Evolutionary conservation across 345 rosid genomes (phyloP).

Genomic region (Gossypioides kirkii): DNA sequence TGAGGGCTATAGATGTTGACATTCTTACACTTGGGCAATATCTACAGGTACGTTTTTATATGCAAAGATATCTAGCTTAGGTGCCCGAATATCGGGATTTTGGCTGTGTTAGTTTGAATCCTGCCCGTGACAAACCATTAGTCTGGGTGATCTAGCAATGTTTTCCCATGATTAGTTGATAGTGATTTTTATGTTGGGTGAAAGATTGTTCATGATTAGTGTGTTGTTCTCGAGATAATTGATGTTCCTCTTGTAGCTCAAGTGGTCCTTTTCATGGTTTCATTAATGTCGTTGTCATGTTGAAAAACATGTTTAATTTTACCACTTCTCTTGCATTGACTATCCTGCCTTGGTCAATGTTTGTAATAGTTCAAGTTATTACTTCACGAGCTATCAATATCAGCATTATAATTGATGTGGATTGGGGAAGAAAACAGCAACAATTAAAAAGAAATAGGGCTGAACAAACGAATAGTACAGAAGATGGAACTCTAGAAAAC

Average conservation of each 20-base stretch:
- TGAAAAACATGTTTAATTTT: not conserved
- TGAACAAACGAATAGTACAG: too few species aligned
- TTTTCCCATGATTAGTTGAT: not conserved
- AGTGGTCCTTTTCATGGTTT: not conserved
- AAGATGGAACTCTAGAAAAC: too few species aligned
- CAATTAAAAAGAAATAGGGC: too few species aligned
- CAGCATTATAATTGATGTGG: not conserved
- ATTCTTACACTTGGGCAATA: slow-evolving; percentile 95
- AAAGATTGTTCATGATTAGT: not conserved
- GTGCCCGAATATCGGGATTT: not conserved
- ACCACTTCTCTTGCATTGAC: not conserved
- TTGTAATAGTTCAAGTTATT: not conserved
- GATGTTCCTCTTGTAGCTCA: not conserved
- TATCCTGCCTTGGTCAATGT: not conserved
- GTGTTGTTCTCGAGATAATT: not conserved
- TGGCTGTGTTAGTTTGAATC: not conserved
- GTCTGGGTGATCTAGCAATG: not conserved
- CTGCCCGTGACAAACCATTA: not conserved
- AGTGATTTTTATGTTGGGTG: not conserved
- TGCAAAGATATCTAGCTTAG: not conserved
- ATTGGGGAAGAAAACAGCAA: too few species aligned
- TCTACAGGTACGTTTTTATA: slow-evolving; percentile 61
- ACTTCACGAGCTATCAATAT: not conserved
- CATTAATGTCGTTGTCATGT: not conserved
- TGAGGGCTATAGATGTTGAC: slow-evolving; percentile 87